phyloP scores from a whole-genome alignment of 2,329 filamentous ascomycete species.

The Shiraia bambusicola region DNA sequence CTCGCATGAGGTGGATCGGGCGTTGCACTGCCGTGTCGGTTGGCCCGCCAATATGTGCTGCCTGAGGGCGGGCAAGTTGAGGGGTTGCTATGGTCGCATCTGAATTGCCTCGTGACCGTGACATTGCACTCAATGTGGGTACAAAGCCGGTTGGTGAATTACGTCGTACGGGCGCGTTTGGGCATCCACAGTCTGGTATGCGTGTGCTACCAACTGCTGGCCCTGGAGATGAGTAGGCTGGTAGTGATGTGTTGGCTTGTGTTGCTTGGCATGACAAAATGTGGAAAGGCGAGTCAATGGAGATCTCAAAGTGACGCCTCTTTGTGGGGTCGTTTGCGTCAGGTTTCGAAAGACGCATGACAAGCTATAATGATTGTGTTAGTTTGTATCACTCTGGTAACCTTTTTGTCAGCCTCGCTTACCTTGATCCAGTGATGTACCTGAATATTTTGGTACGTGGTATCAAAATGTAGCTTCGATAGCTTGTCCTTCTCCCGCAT shows the following conservation, averaged over 20 bases:
- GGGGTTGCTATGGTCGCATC: slow-evolving; percentile 23
- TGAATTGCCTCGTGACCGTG: slow-evolving; percentile 34
- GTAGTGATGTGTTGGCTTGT: slow-evolving; percentile 81
- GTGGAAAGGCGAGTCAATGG: slow-evolving; percentile 92
- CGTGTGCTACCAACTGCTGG: slow-evolving; percentile 31
- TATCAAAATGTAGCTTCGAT: slow-evolving; percentile 78
- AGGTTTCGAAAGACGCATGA: slow-evolving; percentile 84
- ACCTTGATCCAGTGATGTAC: slow-evolving; percentile 98
- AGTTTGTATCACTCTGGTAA: slow-evolving; percentile 2
- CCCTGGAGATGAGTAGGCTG: slow-evolving; percentile 69
- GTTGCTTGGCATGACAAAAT: slow-evolving; percentile 93
- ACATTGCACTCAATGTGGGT: slow-evolving; percentile 62
- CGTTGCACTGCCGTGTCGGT: slow-evolving; percentile 55
- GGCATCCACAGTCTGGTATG: slow-evolving; percentile 63
- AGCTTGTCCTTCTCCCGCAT: slow-evolving; percentile 71
- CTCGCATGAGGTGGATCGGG: slow-evolving; percentile 80
- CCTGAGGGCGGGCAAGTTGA: slow-evolving; percentile 54
- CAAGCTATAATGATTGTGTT: slow-evolving; percentile 61
- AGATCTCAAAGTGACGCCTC: slow-evolving; percentile 90
- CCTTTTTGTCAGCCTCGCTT: slow-evolving; percentile 29
- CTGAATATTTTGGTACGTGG: slow-evolving; percentile 89
- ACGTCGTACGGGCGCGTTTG: slow-evolving; percentile 60
- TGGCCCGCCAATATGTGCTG: slow-evolving; percentile 49
- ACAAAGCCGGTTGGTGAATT: slow-evolving; percentile 52
- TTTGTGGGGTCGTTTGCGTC: slow-evolving; percentile 77